These are phyloP conservation scores for Bipolaris cookei DNA, from an alignment of 2,329 filamentous ascomycete genomes.

Conservation along the genomic window DNA sequence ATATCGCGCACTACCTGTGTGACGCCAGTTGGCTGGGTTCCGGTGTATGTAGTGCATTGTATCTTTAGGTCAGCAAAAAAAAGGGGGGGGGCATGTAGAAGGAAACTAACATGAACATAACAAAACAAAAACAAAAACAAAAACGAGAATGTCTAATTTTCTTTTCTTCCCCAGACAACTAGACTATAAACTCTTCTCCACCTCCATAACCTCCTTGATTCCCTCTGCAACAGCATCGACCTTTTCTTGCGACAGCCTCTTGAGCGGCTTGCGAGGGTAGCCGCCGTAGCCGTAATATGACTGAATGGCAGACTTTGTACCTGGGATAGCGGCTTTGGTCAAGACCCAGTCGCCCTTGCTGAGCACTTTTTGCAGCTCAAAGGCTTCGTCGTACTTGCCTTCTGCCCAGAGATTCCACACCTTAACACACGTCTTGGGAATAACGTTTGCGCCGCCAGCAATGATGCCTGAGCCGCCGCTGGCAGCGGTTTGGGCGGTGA, in stretches of 20 bases:
- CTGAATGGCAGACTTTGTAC: constrained; percentile 85
- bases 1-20: too few relatives aligned
- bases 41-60: too few relatives aligned
- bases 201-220: constrained; percentile 66
- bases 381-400: constrained; percentile 77
- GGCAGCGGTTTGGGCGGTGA: constrained; percentile 80
- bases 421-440: constrained; percentile 80
- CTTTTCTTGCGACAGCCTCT: constrained; percentile 66
- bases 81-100: neutral
- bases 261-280: constrained; percentile 74
- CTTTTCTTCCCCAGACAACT: constrained; percentile 10
- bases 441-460: constrained; percentile 82
- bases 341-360: constrained; percentile 82
- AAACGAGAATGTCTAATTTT: constrained; percentile 18
- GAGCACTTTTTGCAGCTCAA: constrained; percentile 76
- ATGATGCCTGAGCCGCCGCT: constrained; percentile 85
- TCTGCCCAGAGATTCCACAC: constrained; percentile 78
- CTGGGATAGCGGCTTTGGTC: constrained; percentile 81
- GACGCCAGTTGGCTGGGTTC: too few relatives aligned
- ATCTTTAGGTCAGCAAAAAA: too few relatives aligned
- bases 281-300: constrained; percentile 83
- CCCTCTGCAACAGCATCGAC: constrained; percentile 53
- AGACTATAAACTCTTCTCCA: constrained; percentile 59
- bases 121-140: neutral
- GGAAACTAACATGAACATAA: too few relatives aligned